These are phyloP conservation scores for Jaltomata sinuosa DNA, from an alignment of 257 asterid genomes.

Conservation along the genomic window DNA sequence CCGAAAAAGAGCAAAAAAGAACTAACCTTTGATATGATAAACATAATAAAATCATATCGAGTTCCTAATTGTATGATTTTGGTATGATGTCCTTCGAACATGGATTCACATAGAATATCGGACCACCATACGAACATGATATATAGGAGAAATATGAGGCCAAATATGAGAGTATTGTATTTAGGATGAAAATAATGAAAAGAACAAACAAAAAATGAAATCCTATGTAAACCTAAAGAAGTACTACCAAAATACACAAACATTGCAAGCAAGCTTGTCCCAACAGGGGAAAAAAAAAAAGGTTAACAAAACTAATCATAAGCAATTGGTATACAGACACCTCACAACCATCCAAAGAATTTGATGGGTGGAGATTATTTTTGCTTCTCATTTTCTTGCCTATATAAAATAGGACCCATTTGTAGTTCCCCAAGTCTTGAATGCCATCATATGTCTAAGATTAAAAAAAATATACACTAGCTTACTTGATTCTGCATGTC, in stretches of 20 bases:
- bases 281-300: neutral
- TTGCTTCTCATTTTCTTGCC: no score
- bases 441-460: slow-evolving; percentile 9
- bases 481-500: slow-evolving; percentile 15
- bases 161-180: neutral
- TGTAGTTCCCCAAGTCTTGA: neutral
- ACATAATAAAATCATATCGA: no score
- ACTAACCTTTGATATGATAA: no score
- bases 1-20: no score
- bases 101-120: no score
- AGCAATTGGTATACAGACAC: slow-evolving; percentile 11
- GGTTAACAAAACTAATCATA: slow-evolving; percentile 8
- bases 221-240: neutral
- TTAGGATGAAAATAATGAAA: neutral
- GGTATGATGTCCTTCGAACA: no score
- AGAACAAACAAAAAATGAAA: neutral
- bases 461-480: slow-evolving; percentile 7
- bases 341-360: slow-evolving; percentile 15
- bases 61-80: no score
- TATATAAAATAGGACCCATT: slow-evolving; percentile 10
- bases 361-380: slow-evolving; percentile 5
- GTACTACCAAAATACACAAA: neutral
- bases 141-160: no score
- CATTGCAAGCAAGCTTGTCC: neutral
- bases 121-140: no score